These are phyloP conservation scores for Hypoxylon fragiforme DNA, from an alignment of 495 filamentous ascomycete species.

Conservation along the genomic window DNA sequence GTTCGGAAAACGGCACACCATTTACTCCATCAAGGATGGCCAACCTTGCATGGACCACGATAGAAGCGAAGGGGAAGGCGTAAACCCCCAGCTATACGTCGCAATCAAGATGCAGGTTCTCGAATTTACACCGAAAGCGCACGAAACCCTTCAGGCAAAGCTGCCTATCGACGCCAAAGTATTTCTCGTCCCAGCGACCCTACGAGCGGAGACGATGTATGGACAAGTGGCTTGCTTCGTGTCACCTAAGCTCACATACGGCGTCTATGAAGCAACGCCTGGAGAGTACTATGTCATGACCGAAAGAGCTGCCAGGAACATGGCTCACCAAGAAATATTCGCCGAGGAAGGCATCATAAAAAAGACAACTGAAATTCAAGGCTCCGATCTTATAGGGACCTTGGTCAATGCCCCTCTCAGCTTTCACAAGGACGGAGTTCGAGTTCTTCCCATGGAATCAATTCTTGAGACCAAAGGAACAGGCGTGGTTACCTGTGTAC, in stretches of 20 bases:
- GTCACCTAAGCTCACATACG: constrained; percentile 86
- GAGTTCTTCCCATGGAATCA: constrained; percentile 92
- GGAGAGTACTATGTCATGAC: constrained; percentile 86
- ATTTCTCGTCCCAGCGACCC: constrained; percentile 87
- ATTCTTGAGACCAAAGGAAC: constrained; percentile 93
- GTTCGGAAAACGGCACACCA: constrained; percentile 91
- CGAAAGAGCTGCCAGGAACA: constrained; percentile 87
- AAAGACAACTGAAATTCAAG: constrained; percentile 70
- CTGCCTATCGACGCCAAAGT: constrained; percentile 81
- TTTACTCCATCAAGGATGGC: constrained; percentile 95
- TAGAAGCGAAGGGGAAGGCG: constrained; percentile 85
- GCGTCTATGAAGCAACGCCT: constrained; percentile 80
- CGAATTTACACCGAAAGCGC: constrained; percentile 78
- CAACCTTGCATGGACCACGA: constrained; percentile 99
- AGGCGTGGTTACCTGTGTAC: constrained; percentile 93
- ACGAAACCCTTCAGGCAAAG: constrained; percentile 70
- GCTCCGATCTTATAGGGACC: constrained; percentile 82
- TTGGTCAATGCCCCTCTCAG: constrained; percentile 87
- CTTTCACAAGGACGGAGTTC: constrained; percentile 74
- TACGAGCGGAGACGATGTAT: constrained; percentile 98
- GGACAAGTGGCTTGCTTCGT: constrained; percentile 97
- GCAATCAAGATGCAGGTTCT: constrained; percentile 86
- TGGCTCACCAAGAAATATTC: constrained; percentile 92
- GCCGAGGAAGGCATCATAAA: constrained; percentile 72
- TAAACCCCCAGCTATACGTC: constrained; percentile 89